Base-by-base conservation (phyloP, 2,329 filamentous ascomycete species). In the Elsinoe australis region DNA sequence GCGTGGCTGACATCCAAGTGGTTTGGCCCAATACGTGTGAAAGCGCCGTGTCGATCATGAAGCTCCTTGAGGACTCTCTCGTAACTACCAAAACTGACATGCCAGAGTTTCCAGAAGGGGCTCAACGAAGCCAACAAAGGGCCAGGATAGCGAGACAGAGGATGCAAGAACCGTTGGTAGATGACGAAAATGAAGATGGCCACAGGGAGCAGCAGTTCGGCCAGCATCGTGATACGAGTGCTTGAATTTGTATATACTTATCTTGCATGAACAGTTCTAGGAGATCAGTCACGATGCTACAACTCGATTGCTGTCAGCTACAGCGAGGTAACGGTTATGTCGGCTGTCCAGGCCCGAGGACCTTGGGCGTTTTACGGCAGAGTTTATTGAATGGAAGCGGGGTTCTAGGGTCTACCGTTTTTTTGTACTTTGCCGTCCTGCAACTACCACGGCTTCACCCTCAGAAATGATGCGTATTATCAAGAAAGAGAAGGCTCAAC, bases 81-180 rank as follows among this genome's bases (percentile, higher is more conserved):
- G 14, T 44, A 44, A 15, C 31, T 26, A 15, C 39, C 39, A 12
- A 17, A 22, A n/a, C 26, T 18, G 26, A 44, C 39, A 18, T 44
- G 39, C 39, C 39, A 44, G 12, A 44, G 21, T 15, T 44, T 44
- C 39, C 39, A 44, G 2, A 44, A 14, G 39, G 39, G 39, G 26
- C 39, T 44, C 19, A 44, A 26, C 10, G 9, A 19, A n/a, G 57
- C 55, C 18, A 24, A 50, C 35, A 58, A 53, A 1, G 58, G 58
- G 2, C 57, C 58, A 2, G 56, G 56, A 14, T 58, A 53, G 4
- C 47, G 50, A 29, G 58, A 51, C 2, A 60, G 49, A 9, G 52
- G 57, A 38, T 55, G 51, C 42, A 59, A 42, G 35, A 50, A 48
- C 24, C 52, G 49, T 29, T 54, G 55, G 21, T 59, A 61, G 33